Conservation (phyloP, 1,284 basidiomycete genomes). For the Sanghuangporus sanghuang region DNA sequence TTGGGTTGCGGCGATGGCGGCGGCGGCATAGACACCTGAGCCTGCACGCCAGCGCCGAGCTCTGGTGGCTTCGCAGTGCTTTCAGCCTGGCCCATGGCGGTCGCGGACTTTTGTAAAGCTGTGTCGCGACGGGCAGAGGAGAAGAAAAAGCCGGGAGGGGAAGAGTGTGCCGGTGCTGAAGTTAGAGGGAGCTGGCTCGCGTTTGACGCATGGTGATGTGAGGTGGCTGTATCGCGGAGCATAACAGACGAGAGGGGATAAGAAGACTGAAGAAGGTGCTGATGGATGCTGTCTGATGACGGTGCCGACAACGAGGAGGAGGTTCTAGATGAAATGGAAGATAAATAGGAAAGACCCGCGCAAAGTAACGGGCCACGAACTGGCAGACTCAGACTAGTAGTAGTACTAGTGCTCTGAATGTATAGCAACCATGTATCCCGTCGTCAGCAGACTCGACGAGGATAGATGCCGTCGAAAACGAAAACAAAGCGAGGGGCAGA, state of each 20-base stretch:
- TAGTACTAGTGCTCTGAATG: neutral
- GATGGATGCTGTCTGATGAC: neutral
- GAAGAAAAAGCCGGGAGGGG: neutral
- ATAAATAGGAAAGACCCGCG: neutral
- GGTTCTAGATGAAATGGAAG: neutral
- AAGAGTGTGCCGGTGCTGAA: neutral
- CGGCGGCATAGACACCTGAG: neutral
- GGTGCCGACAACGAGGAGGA: neutral
- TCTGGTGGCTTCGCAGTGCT: conserved; percentile 3
- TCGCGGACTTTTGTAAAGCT: neutral
- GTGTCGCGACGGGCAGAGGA: conserved; percentile 3
- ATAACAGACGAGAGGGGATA: neutral
- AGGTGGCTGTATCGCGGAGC: conserved; percentile 5
- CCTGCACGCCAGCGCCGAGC: neutral
- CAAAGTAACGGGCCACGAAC: neutral
- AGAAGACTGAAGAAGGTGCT: neutral
- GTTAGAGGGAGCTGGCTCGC: conserved; percentile 3
- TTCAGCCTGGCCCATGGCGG: conserved; percentile 14
- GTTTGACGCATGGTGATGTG: conserved; percentile 3
- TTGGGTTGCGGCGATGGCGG: conserved; percentile 6
- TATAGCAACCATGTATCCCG: neutral
- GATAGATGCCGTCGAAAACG: neutral
- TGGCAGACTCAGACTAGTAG: neutral
- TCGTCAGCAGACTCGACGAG: no score
- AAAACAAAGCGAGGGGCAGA: neutral